A percentile compares a stretch with the other conserved stretches of the same genome.
These are phyloP conservation scores for Bolboschoenoplectus hybrid DNA, from an alignment of 202 grass and related monocot species.

Conservation along the genomic window DNA sequence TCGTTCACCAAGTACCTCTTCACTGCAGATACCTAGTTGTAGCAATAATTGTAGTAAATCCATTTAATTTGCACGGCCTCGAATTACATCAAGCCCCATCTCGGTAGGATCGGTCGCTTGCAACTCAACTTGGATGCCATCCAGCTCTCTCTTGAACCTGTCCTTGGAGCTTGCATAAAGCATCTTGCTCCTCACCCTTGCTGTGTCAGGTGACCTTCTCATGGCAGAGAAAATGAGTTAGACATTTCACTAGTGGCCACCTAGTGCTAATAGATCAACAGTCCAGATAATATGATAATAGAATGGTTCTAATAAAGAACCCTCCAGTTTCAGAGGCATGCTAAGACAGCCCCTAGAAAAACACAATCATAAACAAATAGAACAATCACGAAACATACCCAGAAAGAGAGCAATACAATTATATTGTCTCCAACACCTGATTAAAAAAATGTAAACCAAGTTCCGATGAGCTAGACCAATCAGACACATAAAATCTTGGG, in stretches of 20 bases:
- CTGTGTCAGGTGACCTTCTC: constrained; percentile 44
- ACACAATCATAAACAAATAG: not conserved
- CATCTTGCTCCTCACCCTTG: constrained; percentile 59
- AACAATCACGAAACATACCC: not conserved
- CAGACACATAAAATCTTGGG: not conserved
- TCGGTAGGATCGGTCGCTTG: constrained; percentile 55
- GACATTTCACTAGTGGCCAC: not conserved
- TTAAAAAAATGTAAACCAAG: not conserved
- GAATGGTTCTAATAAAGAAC: not conserved
- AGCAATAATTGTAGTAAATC: constrained; percentile 32
- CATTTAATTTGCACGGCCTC: constrained; percentile 45
- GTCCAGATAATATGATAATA: not conserved
- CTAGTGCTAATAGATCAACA: constrained; percentile 20
- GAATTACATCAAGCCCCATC: constrained; percentile 59
- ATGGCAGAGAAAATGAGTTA: constrained; percentile 20
- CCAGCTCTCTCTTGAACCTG: constrained; percentile 57
- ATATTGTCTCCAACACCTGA: not conserved
- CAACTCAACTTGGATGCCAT: constrained; percentile 59
- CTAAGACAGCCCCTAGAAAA: not conserved
- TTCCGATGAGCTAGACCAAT: not conserved
- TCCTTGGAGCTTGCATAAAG: constrained; percentile 56
- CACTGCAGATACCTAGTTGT: constrained; percentile 34
- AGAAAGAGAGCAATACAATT: not conserved
- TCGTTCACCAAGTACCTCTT: constrained; percentile 31
- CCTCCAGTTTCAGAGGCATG: not conserved